Base-by-base conservation (phyloP, 306 rosid species). In the Carpinus fangiana region DNA sequence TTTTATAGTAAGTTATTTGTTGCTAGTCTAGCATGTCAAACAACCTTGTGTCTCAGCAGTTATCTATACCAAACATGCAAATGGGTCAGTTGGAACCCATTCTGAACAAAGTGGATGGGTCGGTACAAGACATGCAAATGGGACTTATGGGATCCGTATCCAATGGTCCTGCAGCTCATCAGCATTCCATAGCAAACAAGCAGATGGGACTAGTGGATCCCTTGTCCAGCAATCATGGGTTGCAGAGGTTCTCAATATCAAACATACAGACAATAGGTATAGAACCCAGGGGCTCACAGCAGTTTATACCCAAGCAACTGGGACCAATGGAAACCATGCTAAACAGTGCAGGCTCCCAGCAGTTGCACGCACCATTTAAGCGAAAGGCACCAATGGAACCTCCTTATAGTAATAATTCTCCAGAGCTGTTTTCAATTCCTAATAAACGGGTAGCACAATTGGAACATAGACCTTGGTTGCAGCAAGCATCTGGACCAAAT, bases 381-480 rank as follows among this genome's bases (percentile, higher is more conserved):
- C 88, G 98, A 56, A 95, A 93, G 90, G 89, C 88, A 10, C 76
- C 87, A 0, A 12, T 43, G 61, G 99, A 91, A 80, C 71, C 80
- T 21, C 70, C 80, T 16, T 46, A 85, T 2, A 59, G 76, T 67
- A 57, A 85, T 70, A 79, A 78, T 23, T 52, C 65, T 34, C 50
- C 26, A 3, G 87, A 84, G 74, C 82, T 47, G 47, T 66, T 80
- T 48, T 82, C 84, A 28, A 46, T 85, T 69, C 82, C 88, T 51
- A 86, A 73, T 70, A 92, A 95, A 87, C 87, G 93, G 68, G 79
- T 74, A 61, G 90, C 87, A 50, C 84, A 82, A 56, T 55, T 76
- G 86, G 93, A 83, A 57, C 86, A 81, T 69, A 88, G 92, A 50
- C 97, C 98, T 73, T 90, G 98, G 99, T 76, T 88, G 87, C 98